Percentiles rank a stretch among this genome's conserved stretches.
Evolutionary conservation across 2,329 filamentous ascomycete species (phyloP).

Genomic region (Aspergillus sp.): DNA sequence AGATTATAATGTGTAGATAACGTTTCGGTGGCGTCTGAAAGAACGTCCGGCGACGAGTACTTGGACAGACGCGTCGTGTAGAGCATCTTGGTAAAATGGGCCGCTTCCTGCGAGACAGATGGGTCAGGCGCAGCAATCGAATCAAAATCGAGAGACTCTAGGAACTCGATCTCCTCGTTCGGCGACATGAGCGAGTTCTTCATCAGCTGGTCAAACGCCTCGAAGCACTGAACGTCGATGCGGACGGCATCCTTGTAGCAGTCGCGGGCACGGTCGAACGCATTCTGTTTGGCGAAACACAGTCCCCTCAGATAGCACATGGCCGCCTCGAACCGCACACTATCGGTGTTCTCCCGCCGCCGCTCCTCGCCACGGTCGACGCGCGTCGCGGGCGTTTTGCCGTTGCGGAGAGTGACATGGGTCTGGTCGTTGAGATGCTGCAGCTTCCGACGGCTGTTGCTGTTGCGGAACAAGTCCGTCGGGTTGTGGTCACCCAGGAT

Average conservation of each 20-base stretch:
- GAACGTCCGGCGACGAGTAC: slow-evolving; percentile 76
- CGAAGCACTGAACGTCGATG: slow-evolving; percentile 96
- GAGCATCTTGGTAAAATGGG: slow-evolving; percentile 88
- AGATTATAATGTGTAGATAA: slow-evolving; percentile 91
- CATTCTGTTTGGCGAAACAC: slow-evolving; percentile 94
- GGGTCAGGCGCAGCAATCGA: slow-evolving; percentile 60
- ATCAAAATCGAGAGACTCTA: slow-evolving; percentile 85
- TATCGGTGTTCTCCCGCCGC: slow-evolving; percentile 60
- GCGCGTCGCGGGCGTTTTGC: slow-evolving; percentile 39
- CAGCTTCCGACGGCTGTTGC: slow-evolving; percentile 58
- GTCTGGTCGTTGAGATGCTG: slow-evolving; percentile 52
- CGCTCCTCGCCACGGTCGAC: slow-evolving; percentile 51
- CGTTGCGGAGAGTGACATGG: slow-evolving; percentile 41
- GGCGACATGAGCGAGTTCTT: slow-evolving; percentile 87
- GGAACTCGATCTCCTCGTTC: slow-evolving; percentile 79
- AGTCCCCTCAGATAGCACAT: slow-evolving; percentile 95
- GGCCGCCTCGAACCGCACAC: slow-evolving; percentile 80
- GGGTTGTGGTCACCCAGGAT: slow-evolving; percentile 89
- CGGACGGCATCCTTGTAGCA: slow-evolving; percentile 96
- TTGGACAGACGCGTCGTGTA: slow-evolving; percentile 95
- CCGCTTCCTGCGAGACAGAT: slow-evolving; percentile 69
- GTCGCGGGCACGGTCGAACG: slow-evolving; percentile 92
- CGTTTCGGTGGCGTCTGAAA: slow-evolving; percentile 78
- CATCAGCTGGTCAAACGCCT: slow-evolving; percentile 96
- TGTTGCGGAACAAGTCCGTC: slow-evolving; percentile 69